These are phyloP conservation scores for Candida argentea DNA, from an alignment of 805 yeast genomes.

Conservation along the genomic window DNA sequence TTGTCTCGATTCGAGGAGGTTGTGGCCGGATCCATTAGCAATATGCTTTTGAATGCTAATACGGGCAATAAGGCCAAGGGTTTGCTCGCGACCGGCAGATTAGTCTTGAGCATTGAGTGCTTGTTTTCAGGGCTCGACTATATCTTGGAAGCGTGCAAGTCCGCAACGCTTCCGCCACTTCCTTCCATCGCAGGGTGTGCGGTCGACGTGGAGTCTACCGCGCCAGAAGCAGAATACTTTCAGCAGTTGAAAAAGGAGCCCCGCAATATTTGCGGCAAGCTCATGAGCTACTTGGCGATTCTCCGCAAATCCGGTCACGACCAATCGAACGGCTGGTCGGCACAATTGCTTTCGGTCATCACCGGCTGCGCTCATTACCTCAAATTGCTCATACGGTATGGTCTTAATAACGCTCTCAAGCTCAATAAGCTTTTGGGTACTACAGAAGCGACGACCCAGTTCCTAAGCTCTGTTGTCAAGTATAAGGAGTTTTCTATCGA, in stretches of 20 bases:
- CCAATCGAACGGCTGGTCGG: conserved; percentile 39
- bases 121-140: conserved; percentile 67
- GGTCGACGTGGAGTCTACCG: conserved; percentile 4
- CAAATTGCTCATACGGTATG: conserved; percentile 72
- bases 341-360: conserved; percentile 66
- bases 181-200: conserved; percentile 6
- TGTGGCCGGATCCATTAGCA: conserved; percentile 81
- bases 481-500: conserved; percentile 10
- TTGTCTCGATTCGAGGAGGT: conserved; percentile 85
- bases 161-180: conserved; percentile 4
- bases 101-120: conserved; percentile 65
- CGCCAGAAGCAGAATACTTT: conserved; percentile 17
- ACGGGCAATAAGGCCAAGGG: conserved; percentile 63
- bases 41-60: conserved; percentile 81
- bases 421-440: conserved; percentile 49
- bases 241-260: conserved; percentile 53
- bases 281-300: conserved; percentile 81
- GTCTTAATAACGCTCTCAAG: conserved; percentile 68
- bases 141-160: conserved; percentile 4
- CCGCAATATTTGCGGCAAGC: conserved; percentile 75
- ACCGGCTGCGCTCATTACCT: conserved; percentile 90
- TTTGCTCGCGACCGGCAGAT: conserved; percentile 54
- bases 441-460: conserved; percentile 52
- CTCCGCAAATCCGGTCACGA: conserved; percentile 49
- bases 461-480: conserved; percentile 37